Percentiles rank a stretch among this genome's conserved stretches.
phyloP scores from a whole-genome alignment of 2,329 filamentous ascomycete species.

The Beauveria caledonica region DNA sequence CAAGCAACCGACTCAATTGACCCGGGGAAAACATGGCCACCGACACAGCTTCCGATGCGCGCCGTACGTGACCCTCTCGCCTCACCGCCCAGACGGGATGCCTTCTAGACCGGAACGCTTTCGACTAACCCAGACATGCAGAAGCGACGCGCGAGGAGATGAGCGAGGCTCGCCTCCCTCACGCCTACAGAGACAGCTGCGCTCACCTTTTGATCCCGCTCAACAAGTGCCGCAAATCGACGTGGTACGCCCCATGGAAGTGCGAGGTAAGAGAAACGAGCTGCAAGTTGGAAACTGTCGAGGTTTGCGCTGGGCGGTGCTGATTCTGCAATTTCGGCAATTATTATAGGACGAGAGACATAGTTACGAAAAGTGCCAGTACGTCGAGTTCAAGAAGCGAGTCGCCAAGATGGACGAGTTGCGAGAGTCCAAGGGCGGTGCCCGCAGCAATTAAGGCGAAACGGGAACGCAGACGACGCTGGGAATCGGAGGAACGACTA shows the following conservation, averaged over 20 bases:
- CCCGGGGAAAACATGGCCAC: slow-evolving; percentile 26
- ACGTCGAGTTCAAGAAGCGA: slow-evolving; percentile 96
- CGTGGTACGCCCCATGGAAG: slow-evolving; percentile 96
- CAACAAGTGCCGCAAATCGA: slow-evolving; percentile 86
- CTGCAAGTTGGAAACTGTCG: background rate
- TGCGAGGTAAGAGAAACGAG: slow-evolving; percentile 65
- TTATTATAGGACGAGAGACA: slow-evolving; percentile 76
- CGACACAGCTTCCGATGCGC: slow-evolving; percentile 28
- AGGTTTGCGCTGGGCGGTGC: background rate
- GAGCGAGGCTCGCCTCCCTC: slow-evolving; percentile 78
- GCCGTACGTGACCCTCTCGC: slow-evolving; percentile 25
- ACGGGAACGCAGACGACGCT: background rate
- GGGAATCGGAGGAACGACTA: slow-evolving; percentile 5
- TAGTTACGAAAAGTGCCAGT: slow-evolving; percentile 98
- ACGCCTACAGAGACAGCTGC: slow-evolving; percentile 92
- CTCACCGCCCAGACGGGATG: slow-evolving; percentile 14
- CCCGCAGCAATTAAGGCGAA: slow-evolving; percentile 65
- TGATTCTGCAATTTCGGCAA: background rate
- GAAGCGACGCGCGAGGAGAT: slow-evolving; percentile 85
- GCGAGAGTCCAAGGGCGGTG: slow-evolving; percentile 73
- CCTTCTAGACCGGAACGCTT: background rate
- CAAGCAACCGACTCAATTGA: slow-evolving; percentile 24
- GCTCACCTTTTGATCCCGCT: slow-evolving; percentile 90
- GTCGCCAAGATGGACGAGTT: slow-evolving; percentile 99
- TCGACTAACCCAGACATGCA: slow-evolving; percentile 25